These are phyloP conservation scores for Ophiostoma ulmi DNA, from an alignment of 2,329 filamentous ascomycete species.

Conservation along the genomic window DNA sequence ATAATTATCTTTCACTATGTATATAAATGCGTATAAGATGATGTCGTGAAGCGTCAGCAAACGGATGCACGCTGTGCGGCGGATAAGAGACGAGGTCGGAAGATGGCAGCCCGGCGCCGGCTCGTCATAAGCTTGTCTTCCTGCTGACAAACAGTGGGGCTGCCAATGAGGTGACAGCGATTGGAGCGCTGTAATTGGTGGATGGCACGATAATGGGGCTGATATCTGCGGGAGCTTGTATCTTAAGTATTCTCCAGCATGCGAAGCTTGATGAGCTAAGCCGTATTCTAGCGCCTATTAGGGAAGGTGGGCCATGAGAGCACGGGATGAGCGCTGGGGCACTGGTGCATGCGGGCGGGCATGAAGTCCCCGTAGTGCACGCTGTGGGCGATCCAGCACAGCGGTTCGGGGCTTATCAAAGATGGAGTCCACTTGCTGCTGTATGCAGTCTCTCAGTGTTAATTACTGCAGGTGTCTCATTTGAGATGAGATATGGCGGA, in stretches of 20 bases:
- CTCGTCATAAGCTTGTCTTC: not conserved
- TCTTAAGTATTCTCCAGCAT: not conserved
- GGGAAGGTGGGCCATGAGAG: not conserved
- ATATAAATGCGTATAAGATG: not conserved
- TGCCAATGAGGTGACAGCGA: not conserved
- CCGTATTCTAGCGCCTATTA: not conserved
- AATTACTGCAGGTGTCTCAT: not conserved
- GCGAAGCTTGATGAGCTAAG: slow-evolving; percentile 4
- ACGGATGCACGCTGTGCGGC: not conserved
- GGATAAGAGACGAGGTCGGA: slow-evolving; percentile 8
- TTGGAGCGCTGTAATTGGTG: not conserved
- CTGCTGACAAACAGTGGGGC: slow-evolving; percentile 9
- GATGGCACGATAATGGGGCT: not conserved
- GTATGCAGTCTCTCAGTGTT: not conserved
- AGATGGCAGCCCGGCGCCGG: not conserved
- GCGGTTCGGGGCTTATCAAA: not conserved
- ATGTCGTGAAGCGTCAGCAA: not conserved
- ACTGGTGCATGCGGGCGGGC: not conserved
- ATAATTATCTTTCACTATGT: not conserved
- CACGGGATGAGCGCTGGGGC: not conserved
- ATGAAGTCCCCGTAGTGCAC: slow-evolving; percentile 10
- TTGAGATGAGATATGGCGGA: not conserved
- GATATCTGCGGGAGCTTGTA: slow-evolving; percentile 3
- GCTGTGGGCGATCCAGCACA: slow-evolving; percentile 9
- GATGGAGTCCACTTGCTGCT: not conserved